Conservation (phyloP, 345 rosid genomes). For the Citrus inodora region DNA sequence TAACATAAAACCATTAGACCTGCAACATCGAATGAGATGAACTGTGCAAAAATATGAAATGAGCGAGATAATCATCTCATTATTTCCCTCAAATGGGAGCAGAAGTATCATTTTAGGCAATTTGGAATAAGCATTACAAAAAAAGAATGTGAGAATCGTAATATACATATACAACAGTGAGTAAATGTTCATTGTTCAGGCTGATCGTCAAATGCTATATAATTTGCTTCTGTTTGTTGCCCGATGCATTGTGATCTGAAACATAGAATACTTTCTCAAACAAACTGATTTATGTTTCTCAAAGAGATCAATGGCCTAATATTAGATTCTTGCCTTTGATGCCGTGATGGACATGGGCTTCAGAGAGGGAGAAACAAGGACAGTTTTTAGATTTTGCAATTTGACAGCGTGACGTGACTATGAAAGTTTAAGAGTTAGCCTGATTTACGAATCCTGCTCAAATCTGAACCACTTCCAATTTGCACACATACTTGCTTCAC, state of each 20-base stretch:
- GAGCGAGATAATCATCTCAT: neutral
- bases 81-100: neutral
- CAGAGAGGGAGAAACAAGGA: neutral
- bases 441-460: constrained; percentile 34
- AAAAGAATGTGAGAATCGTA: neutral
- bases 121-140: neutral
- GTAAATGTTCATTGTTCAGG: neutral
- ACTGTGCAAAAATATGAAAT: too few species aligned
- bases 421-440: constrained; percentile 7
- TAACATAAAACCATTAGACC: neutral
- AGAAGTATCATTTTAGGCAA: neutral
- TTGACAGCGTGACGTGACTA: neutral
- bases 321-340: constrained; percentile 1
- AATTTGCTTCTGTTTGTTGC: neutral
- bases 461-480: constrained; percentile 96
- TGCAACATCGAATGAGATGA: neutral
- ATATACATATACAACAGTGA: neutral
- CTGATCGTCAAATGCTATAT: neutral
- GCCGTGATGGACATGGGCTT: neutral
- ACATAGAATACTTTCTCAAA: neutral
- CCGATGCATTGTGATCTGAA: neutral
- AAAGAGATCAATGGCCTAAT: constrained; percentile 6
- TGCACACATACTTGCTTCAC: constrained; percentile 57
- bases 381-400: neutral
- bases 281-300: neutral